Evolutionary conservation across 805 yeast species (phyloP).

Genomic region (Metschnikowia bowlesiae): DNA sequence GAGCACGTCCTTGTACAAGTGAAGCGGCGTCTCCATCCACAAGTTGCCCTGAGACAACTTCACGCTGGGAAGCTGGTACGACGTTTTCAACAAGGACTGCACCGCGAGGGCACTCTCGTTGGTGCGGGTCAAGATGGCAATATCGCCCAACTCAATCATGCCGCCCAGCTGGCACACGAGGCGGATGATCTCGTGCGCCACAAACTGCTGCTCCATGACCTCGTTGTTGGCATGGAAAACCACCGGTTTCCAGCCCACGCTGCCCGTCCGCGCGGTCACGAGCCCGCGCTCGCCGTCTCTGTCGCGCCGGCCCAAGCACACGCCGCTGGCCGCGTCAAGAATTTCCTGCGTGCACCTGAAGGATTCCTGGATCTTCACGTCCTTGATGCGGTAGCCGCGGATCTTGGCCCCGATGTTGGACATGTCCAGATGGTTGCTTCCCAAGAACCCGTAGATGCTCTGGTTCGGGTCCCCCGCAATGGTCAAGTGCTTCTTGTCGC

Average conservation of each 20-base stretch:
- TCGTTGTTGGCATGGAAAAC: constrained; percentile 3
- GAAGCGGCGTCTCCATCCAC: constrained; percentile 13
- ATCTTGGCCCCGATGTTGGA: constrained; percentile 19
- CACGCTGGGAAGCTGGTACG: constrained; percentile 10
- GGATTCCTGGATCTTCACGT: constrained; percentile 44
- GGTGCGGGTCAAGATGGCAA: constrained; percentile 15
- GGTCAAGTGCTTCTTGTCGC: constrained; percentile 46
- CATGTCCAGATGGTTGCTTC: constrained; percentile 41
- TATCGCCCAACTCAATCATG: constrained; percentile 11
- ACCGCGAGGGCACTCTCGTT: constrained; percentile 13
- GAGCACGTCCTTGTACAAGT: constrained; percentile 12
- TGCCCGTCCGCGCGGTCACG: constrained; percentile 1
- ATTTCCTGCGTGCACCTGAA: constrained; percentile 63
- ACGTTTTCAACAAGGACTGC: constrained; percentile 10
- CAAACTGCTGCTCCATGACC: constrained; percentile 5
- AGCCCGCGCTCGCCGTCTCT: constrained; percentile 4
- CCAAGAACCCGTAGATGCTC: constrained; percentile 64
- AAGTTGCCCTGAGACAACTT: constrained; percentile 14
- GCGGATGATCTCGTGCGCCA: constrained; percentile 15
- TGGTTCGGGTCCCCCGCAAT: constrained; percentile 72
- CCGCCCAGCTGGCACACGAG: constrained; percentile 19
- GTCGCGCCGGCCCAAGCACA: constrained; percentile 2
- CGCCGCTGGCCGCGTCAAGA: constrained; percentile 36
- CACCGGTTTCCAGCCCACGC: constrained; percentile 7
- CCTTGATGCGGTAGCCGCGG: constrained; percentile 18